phyloP scores from a whole-genome alignment of 1,284 basidiomycete species.

The Rhodofomes roseus region DNA sequence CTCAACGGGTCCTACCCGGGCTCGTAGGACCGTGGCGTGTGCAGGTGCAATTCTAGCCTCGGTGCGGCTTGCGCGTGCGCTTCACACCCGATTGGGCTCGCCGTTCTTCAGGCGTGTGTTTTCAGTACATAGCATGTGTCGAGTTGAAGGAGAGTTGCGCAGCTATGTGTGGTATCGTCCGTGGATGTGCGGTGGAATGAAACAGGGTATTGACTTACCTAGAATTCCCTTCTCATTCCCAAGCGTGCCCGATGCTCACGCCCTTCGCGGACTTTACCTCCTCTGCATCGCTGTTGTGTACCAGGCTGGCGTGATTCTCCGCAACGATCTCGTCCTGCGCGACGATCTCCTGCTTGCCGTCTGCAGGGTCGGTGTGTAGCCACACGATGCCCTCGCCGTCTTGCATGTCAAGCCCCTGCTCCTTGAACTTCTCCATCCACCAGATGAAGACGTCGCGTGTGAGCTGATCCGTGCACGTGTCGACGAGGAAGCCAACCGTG shows the following conservation, averaged over 20 bases:
- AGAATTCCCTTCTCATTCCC: not conserved
- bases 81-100: no score
- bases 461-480: conserved; percentile 38
- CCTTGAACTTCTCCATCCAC: conserved; percentile 51
- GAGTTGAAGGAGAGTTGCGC: not conserved
- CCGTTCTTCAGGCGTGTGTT: no score
- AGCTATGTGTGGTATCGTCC: not conserved
- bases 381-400: conserved; percentile 52
- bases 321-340: not conserved
- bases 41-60: no score
- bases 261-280: not conserved
- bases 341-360: not conserved
- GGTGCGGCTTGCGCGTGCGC: no score
- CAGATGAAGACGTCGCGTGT: conserved; percentile 49
- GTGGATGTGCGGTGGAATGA: not conserved
- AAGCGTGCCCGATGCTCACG: not conserved
- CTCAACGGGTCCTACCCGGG: no score
- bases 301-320: not conserved
- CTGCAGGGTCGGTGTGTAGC: conserved; percentile 28
- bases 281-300: conserved; percentile 4
- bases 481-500: conserved; percentile 43
- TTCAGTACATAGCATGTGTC: not conserved
- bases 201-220: not conserved
- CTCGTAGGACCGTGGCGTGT: no score
- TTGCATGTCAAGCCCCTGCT: conserved; percentile 43